Evolutionary conservation across 257 asterid species (phyloP), one percentile per base, ranked within the genome.

Genomic region (Penstemon barbatus): DNA sequence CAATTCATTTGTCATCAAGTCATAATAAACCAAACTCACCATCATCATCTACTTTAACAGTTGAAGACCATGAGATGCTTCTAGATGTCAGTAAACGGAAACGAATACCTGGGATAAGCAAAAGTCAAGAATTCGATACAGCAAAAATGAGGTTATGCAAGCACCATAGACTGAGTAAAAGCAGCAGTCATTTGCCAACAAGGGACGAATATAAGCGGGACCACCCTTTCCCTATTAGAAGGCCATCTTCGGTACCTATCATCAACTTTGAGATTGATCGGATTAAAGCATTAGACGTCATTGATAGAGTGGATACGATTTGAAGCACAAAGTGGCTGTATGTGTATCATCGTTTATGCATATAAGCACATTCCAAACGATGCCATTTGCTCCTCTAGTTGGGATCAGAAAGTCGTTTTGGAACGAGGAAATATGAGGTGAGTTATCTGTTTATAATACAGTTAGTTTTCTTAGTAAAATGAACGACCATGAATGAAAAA

Each of bases 1-100:
- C 76, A 0, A 84, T 87, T 11, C 89, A 80, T 78, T 52, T 89
- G 61, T 75, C 33, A 25, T 25, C 33, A 25, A 25, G 80, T 6
- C 56, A 71, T 8, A 78, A 64, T 65, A 76, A 74, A 40, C 83
- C 87, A 5, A 82, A 66, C 72, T 83, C 91, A 38, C 83, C 88
- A 6, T 83, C 88, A 3, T 84, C 95, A 8, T 25, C 33, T 25
- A 56, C 89, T 11, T 66, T 92, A 72, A 78, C 94, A 0, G 55
- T 85, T 0, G 98, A 89, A 84, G 96, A 92, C 81, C 92, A 87
- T 56, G 95, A 82, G 72, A 92, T 92, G 98, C 95, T 89, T 46
- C 82, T 84, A 1, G 92, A 83, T 36, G 92, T 89, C 11, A 79
- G 79, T 66, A 92, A 89, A 66, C 80, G 92, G 75, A 92, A 87